Base-by-base conservation (phyloP, 352 stramenopile genomes). In the Phytopythium delawarense region DNA sequence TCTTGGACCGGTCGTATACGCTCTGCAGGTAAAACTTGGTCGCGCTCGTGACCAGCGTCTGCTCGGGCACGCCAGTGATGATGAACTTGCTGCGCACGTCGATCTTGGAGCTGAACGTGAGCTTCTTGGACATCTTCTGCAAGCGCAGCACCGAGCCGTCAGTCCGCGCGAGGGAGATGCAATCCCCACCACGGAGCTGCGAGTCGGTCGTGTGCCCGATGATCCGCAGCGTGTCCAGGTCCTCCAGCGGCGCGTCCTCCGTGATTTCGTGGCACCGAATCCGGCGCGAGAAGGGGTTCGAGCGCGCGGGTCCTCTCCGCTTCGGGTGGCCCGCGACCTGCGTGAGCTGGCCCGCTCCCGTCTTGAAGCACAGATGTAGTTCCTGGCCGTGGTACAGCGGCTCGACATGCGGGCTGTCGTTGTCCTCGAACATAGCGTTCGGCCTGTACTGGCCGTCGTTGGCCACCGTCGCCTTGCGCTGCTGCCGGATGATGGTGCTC, bases 21-120 rank as follows among this genome's bases (percentile, higher is more conserved):
- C 76, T 87, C 64, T 85, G 76, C 28, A 90, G 59, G 61, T 87
- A 90, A 55, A 90, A 90, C 66, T 81, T 87, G 67, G 75, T 86
- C 44, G 67, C 84, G 51, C 78, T 78, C 2, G 78, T 86, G 35
- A 90, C 80, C 7, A 78, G 59, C 13, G 76, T 85, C 30, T 76
- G 72, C 28, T 88, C 78, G 18, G 78, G 80, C 35, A 90, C 79
- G n/a, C 80, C 78, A 16, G 66, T 76, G 40, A 90, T 74, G 54
- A 88, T 72, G 61, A 90, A 88, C 65, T 88, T 87, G 69, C 76
- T 71, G 56, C 77, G 78, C 23, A 77, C 68, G 59, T 90, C 76
- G 42, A 85, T 77, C 59, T 88, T 87, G 64, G 70, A 72, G 69
- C 76, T 89, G 67, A 86, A 89, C 20, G 66, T 72, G 16, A 89